Evolutionary conservation across 495 filamentous ascomycete genomes (phyloP), one percentile per base, ranked within the genome.

Genomic region (Lepidopterella palustris): DNA sequence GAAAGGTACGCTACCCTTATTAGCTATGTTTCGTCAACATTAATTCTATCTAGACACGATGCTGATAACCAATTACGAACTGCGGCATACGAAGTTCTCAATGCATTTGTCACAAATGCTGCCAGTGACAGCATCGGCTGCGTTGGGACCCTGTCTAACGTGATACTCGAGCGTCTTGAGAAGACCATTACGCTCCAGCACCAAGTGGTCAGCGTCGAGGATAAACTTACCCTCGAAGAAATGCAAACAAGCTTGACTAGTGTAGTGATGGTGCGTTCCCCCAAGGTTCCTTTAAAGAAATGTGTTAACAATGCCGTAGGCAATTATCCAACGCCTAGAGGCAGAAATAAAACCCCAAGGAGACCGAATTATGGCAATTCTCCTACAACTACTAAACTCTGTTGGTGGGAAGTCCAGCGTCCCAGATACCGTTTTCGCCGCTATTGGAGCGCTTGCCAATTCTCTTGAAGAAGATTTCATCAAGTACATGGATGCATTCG

Each of bases 1-100:
- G 90, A 91, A 69, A 80, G 86, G 79, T 82, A 45, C 42, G 55
- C 55, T 6, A 24, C 21, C 6, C 47, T 3, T 3, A 42, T 42
- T 13, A 13, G 18, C 35, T 15, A 18, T 11, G 13, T 42, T 13
- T 42, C 35, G 35, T 42, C 18, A 11, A 42, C 9, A 10, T 42
- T 70, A 58, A 62, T 60, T 53, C 26, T 63, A 26, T 48, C 53
- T 57, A 84, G 82, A 66, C 74, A 80, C 63, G 89, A 90, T 71
- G 80, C 84, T n/a, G 95, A 98, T 65, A 89, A 90, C 62, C 82
- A 91, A 68, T 85, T 97, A n/a, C 88, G 93, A 53, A 97, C 93
- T 61, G 95, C 93, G 49, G 92, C 92, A n/a, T 98, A 98, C 65
- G 93, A 98, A 72, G 93, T 98, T 42, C 80, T 98, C 31, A 95